Evolutionary conservation across 106 monocot genomes (phyloP).

Genomic region (Allium fistulosum): DNA sequence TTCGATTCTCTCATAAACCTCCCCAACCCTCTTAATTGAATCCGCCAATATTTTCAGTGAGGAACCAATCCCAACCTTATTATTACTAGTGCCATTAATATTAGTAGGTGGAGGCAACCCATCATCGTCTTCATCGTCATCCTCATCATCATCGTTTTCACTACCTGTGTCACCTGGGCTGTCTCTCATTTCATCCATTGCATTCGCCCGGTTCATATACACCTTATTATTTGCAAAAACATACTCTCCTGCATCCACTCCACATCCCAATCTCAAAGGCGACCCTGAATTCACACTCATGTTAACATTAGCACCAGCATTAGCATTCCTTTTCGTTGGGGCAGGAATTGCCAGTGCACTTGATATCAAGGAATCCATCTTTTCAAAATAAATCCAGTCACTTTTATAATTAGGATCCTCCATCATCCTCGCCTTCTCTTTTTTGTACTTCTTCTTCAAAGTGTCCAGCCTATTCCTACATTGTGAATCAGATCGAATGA

Average conservation of each 20-base stretch:
- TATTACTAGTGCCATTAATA: background rate
- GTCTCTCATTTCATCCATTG: constrained; percentile 45
- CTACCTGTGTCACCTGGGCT: constrained; percentile 42
- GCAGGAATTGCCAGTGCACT: constrained; percentile 10
- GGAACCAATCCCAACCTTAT: constrained; percentile 12
- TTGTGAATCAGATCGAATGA: constrained; percentile 42
- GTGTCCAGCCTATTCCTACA: constrained; percentile 83
- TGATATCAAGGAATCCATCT: constrained; percentile 67
- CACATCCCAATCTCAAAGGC: constrained; percentile 34
- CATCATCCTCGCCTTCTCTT: constrained; percentile 65
- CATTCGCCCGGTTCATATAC: constrained; percentile 28
- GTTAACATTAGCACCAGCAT: no score
- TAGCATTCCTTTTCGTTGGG: constrained; percentile 5
- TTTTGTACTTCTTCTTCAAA: constrained; percentile 87
- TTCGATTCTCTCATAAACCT: constrained; percentile 86
- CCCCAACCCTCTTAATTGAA: constrained; percentile 73
- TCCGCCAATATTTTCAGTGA: constrained; percentile 60
- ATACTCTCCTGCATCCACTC: constrained; percentile 61
- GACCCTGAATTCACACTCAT: background rate
- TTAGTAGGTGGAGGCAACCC: constrained; percentile 33
- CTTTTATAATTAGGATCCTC: constrained; percentile 16
- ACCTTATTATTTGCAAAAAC: constrained; percentile 35
- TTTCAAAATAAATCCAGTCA: constrained; percentile 73
- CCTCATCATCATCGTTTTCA: constrained; percentile 31
- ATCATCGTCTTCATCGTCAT: constrained; percentile 48